Conservation (phyloP, 2,329 filamentous ascomycete species). For the Fusarium temperatum region DNA sequence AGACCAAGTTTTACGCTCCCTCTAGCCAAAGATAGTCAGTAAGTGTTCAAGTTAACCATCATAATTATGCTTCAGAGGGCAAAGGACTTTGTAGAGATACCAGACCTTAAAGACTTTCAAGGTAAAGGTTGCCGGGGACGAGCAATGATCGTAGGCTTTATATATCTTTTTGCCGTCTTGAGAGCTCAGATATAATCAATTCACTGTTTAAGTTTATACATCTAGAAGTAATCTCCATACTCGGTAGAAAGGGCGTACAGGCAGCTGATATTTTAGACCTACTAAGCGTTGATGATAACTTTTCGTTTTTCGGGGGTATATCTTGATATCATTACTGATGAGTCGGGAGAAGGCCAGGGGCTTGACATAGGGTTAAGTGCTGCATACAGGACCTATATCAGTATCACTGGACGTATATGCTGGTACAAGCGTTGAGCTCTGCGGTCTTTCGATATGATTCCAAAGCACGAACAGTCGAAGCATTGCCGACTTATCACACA, state of each 20-base stretch:
- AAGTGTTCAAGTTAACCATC: background rate
- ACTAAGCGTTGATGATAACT: background rate
- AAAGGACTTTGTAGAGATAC: background rate
- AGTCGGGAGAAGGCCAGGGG: too few species aligned
- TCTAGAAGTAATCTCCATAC: background rate
- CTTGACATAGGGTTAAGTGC: too few species aligned
- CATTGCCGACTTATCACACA: too few species aligned
- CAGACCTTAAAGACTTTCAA: too few species aligned
- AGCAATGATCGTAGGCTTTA: background rate
- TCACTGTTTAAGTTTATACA: background rate
- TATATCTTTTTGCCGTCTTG: background rate
- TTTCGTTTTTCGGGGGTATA: background rate
- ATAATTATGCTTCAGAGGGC: background rate
- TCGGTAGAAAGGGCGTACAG: background rate
- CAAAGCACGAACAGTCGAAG: too few species aligned
- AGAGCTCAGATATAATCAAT: background rate
- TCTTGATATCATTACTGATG: background rate
- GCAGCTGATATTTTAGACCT: background rate
- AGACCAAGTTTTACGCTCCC: background rate
- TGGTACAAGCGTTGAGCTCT: too few species aligned
- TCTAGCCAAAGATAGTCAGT: background rate
- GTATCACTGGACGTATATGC: too few species aligned
- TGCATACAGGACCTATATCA: too few species aligned
- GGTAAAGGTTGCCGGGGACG: background rate
- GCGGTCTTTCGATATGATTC: too few species aligned